phyloP scores from a whole-genome alignment of 768 basidiomycete genomes.

The Tylopilus sp. region DNA sequence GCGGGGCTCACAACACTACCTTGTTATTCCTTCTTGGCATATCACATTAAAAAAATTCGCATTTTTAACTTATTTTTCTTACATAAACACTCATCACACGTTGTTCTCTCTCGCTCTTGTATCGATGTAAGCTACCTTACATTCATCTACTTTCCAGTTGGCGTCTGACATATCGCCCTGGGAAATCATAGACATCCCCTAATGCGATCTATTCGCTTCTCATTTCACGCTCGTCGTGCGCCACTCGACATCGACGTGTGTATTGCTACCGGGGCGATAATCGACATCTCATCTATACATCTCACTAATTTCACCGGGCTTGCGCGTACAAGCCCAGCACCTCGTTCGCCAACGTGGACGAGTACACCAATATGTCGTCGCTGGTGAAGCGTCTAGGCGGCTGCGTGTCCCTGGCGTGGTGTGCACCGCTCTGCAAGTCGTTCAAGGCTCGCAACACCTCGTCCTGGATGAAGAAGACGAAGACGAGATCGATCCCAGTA shows the following conservation, averaged over 20 bases:
- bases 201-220: neutral
- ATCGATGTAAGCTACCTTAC: neutral
- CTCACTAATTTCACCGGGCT: slow-evolving; percentile 21
- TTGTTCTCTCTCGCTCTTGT: neutral
- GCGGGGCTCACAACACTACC: neutral
- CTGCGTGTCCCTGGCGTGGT: too few species aligned
- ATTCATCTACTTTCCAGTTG: neutral
- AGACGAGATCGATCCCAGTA: slow-evolving; percentile 68
- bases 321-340: slow-evolving; percentile 41
- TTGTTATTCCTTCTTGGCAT: neutral
- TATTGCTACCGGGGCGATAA: neutral
- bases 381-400: slow-evolving; percentile 35
- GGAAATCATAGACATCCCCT: neutral
- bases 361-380: slow-evolving; percentile 52
- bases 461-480: slow-evolving; percentile 62
- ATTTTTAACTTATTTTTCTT: neutral
- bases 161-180: neutral
- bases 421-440: slow-evolving; percentile 39
- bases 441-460: slow-evolving; percentile 57
- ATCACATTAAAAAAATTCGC: neutral
- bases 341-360: slow-evolving; percentile 38
- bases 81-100: neutral
- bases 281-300: neutral
- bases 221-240: neutral
- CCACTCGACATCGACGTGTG: neutral